Evolutionary conservation across 2,329 filamentous ascomycete species (phyloP).

Genomic region (Fusarium goolgardi): DNA sequence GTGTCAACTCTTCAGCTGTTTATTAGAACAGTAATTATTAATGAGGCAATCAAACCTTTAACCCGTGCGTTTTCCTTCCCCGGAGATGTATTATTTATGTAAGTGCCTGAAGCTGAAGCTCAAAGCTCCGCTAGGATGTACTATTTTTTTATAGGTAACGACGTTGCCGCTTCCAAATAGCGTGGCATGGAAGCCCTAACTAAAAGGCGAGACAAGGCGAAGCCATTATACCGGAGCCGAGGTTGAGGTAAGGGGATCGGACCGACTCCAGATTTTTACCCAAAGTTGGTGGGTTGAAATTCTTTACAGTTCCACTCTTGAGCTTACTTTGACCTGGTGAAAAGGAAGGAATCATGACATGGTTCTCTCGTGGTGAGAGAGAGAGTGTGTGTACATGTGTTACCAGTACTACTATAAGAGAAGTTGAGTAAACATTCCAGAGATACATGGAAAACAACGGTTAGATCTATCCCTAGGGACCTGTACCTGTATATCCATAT

Average conservation of each 20-base stretch:
- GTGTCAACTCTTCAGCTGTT: not conserved
- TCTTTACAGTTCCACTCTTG: constrained; percentile 30
- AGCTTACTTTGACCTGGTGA: constrained; percentile 24
- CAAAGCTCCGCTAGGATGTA: not conserved
- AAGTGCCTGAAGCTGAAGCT: not conserved
- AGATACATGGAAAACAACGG: not conserved
- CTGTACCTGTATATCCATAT: not conserved
- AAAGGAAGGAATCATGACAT: constrained; percentile 5
- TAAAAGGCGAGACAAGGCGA: constrained; percentile 4
- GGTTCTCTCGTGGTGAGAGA: not conserved
- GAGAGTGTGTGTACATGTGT: no score
- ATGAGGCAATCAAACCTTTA: constrained; percentile 7
- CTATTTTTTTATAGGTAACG: constrained; percentile 2
- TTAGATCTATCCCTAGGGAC: no score
- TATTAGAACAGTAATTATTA: not conserved
- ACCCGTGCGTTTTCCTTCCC: not conserved
- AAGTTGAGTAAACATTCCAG: not conserved
- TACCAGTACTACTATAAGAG: not conserved
- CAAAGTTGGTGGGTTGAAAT: constrained; percentile 29
- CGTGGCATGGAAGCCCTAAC: not conserved
- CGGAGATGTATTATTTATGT: constrained; percentile 3
- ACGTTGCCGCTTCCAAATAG: constrained; percentile 2
- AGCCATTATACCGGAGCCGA: constrained; percentile 15
- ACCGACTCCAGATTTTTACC: constrained; percentile 33
- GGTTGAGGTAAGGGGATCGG: constrained; percentile 27